Base-by-base conservation (phyloP, 129 eudicot species). In the Helianthus tuberosus region DNA sequence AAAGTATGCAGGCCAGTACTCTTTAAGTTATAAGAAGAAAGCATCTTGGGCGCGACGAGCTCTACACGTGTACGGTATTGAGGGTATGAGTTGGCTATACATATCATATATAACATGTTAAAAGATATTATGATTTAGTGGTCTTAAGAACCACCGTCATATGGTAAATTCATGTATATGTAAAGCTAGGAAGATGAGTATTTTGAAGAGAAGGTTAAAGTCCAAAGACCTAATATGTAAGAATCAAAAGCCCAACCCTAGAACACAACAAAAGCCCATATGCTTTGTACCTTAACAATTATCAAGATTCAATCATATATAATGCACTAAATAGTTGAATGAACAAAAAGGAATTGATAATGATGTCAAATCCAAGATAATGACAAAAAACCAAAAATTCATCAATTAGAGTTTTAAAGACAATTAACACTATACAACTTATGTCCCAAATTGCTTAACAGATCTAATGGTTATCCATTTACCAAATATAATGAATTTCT, bases 301-400 rank as follows among this genome's bases (percentile, higher is more conserved):
- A 51, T 51, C 57, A 51, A n/a, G 6, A 23, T 54, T 3, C 36
- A 41, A 43, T 25, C 36, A 25, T 9, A 58, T 36, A 58, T 11
- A 58, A 10, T 12, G 11, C 35, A 58, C 36, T 58, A 58, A 23
- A 58, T 58, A 58, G n/a, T 58, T 23, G 36, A 25, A 58, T 25
- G 64, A 27, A 27, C 5, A 27, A 23, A 20, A 58, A 23, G 4
- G 6, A 58, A 58, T 58, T 58, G 36, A 58, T 58, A 23, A 58
- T 58, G 27, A 58, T 58, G 64, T 58, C 38, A 23, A 58, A 58
- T 58, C 64, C 38, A 10, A 25, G 38, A 58, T 58, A 58, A 58
- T 23, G 35, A 11, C n/a, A 6, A 57, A 20, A n/a, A 53, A 53
- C 27, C 59, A 53, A 53, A 53, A 15, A 16, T 16, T 58, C 64